Percentiles rank a stretch among this genome's conserved stretches.
Conservation (phyloP, 2,329 filamentous ascomycete species). For the Aureobasidium uvarum region DNA sequence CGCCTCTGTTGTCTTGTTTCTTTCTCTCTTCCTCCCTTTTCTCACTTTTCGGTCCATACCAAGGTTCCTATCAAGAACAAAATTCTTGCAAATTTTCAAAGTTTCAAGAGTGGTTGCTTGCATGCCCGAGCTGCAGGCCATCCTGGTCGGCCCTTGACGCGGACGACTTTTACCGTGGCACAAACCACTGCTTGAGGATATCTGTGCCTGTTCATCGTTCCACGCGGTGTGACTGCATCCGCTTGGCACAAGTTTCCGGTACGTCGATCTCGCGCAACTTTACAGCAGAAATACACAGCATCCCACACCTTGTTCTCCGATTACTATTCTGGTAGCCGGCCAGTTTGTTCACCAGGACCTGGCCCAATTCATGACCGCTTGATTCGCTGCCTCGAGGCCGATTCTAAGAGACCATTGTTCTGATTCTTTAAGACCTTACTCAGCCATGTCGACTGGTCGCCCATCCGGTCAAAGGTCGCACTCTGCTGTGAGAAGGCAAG, state of each 20-base stretch:
- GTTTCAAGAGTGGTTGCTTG: slow-evolving; percentile 17
- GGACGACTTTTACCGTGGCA: slow-evolving; percentile 9
- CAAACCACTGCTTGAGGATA: slow-evolving; percentile 23
- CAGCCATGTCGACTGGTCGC: slow-evolving; percentile 47
- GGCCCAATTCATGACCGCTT: slow-evolving; percentile 28
- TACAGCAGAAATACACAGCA: slow-evolving; percentile 25
- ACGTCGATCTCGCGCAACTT: slow-evolving; percentile 32
- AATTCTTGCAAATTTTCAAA: not conserved
- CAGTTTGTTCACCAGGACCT: not conserved
- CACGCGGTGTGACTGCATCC: slow-evolving; percentile 26
- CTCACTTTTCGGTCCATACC: not conserved
- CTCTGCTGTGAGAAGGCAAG: slow-evolving; percentile 38
- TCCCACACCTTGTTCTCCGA: slow-evolving; percentile 17
- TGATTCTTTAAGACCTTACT: slow-evolving; percentile 27
- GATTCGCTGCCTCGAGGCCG: not conserved
- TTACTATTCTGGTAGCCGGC: slow-evolving; percentile 16
- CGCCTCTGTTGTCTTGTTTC: slow-evolving; percentile 12
- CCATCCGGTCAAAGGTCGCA: slow-evolving; percentile 43
- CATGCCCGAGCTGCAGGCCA: slow-evolving; percentile 23
- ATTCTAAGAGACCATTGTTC: slow-evolving; percentile 1
- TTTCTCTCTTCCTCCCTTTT: slow-evolving; percentile 17
- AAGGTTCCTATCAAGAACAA: not conserved
- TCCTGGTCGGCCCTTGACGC: slow-evolving; percentile 24
- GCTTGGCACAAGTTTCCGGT: slow-evolving; percentile 38
- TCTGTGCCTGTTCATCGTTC: slow-evolving; percentile 24